phyloP scores from a whole-genome alignment of 2,329 filamentous ascomycete genomes.

The Ophiognomonia clavigignenti-juglandacearum region DNA sequence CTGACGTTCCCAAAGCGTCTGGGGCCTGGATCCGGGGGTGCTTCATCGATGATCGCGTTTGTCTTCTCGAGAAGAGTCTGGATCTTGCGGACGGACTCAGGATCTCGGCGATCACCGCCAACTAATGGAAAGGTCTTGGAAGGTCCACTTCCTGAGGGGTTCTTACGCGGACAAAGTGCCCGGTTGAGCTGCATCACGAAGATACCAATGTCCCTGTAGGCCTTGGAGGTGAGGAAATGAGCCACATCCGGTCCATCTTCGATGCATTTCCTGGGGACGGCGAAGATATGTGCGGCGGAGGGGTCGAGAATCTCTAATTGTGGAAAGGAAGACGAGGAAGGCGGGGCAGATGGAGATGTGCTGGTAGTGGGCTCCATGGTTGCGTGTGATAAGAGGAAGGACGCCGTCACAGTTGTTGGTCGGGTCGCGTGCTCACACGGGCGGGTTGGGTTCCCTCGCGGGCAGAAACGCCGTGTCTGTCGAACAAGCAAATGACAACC shows the following conservation, averaged over 20 bases:
- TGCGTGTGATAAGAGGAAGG: not conserved
- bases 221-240: slow-evolving; percentile 73
- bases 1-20: slow-evolving; percentile 88
- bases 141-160: slow-evolving; percentile 27
- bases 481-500: too few species aligned
- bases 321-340: slow-evolving; percentile 22
- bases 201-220: slow-evolving; percentile 80
- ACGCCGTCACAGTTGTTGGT: not conserved
- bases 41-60: slow-evolving; percentile 65
- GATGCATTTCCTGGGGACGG: slow-evolving; percentile 72
- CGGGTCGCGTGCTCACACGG: too few species aligned
- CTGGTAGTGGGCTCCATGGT: not conserved
- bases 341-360: too few species aligned
- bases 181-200: slow-evolving; percentile 90
- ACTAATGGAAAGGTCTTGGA: slow-evolving; percentile 41
- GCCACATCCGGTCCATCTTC: slow-evolving; percentile 78
- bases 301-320: slow-evolving; percentile 46
- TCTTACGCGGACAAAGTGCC: slow-evolving; percentile 69
- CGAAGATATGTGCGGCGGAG: slow-evolving; percentile 51
- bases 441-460: too few species aligned
- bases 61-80: slow-evolving; percentile 62
- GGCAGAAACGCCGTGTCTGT: too few species aligned
- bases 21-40: slow-evolving; percentile 79
- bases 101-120: slow-evolving; percentile 34
- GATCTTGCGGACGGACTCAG: slow-evolving; percentile 58